Conservation (phyloP, 345 rosid species). For the Eucalyptus shirleyi region DNA sequence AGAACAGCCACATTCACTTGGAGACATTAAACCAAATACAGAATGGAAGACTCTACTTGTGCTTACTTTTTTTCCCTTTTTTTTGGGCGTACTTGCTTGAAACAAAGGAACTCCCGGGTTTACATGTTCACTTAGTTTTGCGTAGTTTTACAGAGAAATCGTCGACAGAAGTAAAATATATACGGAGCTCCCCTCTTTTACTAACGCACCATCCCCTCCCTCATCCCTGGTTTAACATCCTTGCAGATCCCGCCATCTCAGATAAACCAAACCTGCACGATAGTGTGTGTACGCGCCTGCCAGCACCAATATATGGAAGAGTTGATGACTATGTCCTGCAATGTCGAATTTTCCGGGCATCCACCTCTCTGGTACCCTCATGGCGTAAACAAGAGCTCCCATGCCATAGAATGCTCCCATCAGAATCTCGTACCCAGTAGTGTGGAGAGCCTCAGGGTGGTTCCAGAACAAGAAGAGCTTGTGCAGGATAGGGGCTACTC, state of each 20-base stretch:
- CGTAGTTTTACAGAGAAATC: background rate
- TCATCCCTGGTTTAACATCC: constrained; percentile 33
- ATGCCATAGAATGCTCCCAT: constrained; percentile 71
- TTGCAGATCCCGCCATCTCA: constrained; percentile 68
- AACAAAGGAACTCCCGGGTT: background rate
- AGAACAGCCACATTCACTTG: background rate
- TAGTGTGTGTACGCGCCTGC: constrained; percentile 90
- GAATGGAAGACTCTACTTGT: background rate
- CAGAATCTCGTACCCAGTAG: constrained; percentile 70
- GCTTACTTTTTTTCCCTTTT: background rate
- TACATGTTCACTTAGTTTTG: background rate
- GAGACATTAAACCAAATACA: background rate
- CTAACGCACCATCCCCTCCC: background rate
- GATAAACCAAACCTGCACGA: constrained; percentile 74
- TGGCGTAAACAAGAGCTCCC: constrained; percentile 72
- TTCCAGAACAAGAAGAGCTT: constrained; percentile 71
- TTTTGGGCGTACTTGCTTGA: background rate
- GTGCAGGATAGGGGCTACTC: constrained; percentile 67
- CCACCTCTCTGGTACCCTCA: constrained; percentile 89
- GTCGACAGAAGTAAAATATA: background rate
- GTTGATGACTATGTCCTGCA: constrained; percentile 94
- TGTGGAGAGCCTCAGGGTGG: constrained; percentile 86
- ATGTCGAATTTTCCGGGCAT: constrained; percentile 93
- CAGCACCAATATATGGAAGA: constrained; percentile 71
- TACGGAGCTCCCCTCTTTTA: background rate